phyloP scores from a whole-genome alignment of 345 rosid genomes.

The Eucalyptus globulus region DNA sequence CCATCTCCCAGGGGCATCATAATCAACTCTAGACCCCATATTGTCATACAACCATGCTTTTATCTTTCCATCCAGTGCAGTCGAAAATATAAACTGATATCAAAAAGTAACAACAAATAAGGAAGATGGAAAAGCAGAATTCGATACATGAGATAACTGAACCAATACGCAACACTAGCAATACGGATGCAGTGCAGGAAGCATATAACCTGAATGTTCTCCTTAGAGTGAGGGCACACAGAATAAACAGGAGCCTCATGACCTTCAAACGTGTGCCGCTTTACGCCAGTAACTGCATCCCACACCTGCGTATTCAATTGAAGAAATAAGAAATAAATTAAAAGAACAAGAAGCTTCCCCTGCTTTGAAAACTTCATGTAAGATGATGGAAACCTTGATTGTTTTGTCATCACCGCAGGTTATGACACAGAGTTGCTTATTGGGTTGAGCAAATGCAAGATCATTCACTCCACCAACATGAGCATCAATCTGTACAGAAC shows the following conservation, averaged over 20 bases:
- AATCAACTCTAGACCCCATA: constrained; percentile 78
- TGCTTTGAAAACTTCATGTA: neutral
- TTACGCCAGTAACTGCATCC: constrained; percentile 26
- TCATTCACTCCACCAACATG: constrained; percentile 57
- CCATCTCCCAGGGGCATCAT: constrained; percentile 82
- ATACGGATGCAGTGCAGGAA: neutral
- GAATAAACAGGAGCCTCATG: constrained; percentile 53
- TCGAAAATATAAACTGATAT: constrained; percentile 73
- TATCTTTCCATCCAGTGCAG: constrained; percentile 83
- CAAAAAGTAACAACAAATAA: neutral
- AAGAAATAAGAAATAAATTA: neutral
- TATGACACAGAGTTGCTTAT: constrained; percentile 34
- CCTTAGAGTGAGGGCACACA: constrained; percentile 39
- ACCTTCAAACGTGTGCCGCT: constrained; percentile 28
- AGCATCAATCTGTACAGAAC: constrained; percentile 37
- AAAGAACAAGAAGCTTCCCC: neutral
- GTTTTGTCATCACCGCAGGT: constrained; percentile 59
- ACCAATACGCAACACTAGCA: neutral
- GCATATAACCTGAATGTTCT: constrained; percentile 21
- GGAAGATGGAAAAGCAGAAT: neutral
- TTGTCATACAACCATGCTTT: constrained; percentile 86
- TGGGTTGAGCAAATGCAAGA: constrained; percentile 44
- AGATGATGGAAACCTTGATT: constrained; percentile 23
- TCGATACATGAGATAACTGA: neutral
- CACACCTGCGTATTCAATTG: constrained; percentile 16